Conservation (phyloP, 2,329 filamentous ascomycete species). For the Clonostachys rosea region DNA sequence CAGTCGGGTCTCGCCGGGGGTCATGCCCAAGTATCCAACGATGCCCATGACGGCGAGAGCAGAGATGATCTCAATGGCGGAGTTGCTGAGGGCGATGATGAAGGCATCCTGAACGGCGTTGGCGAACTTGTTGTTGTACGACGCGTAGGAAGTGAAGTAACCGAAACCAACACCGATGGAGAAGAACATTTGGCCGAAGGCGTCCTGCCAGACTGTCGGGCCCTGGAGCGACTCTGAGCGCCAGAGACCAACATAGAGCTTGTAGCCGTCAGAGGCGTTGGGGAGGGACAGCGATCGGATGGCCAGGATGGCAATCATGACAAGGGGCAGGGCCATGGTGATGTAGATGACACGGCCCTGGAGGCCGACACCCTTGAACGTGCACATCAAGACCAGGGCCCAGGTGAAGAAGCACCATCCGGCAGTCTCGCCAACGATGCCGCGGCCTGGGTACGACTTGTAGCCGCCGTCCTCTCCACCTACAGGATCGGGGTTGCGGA, state of each 20-base stretch:
- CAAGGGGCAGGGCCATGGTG: constrained; percentile 50
- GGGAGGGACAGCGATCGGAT: constrained; percentile 43
- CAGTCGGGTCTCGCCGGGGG: constrained; percentile 22
- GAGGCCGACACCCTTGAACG: constrained; percentile 49
- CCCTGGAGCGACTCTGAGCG: constrained; percentile 31
- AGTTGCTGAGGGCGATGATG: constrained; percentile 47
- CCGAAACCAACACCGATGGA: constrained; percentile 45
- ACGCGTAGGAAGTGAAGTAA: constrained; percentile 50
- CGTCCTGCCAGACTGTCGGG: constrained; percentile 41
- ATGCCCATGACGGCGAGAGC: constrained; percentile 41
- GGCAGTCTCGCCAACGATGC: constrained; percentile 44
- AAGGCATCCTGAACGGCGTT: constrained; percentile 50
- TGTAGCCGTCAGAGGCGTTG: constrained; percentile 43
- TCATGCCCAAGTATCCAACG: constrained; percentile 32
- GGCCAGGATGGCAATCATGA: constrained; percentile 46
- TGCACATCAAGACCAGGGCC: constrained; percentile 52
- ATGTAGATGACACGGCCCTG: constrained; percentile 51
- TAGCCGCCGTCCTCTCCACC: not conserved
- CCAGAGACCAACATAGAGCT: constrained; percentile 29
- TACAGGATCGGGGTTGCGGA: not conserved
- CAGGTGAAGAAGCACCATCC: constrained; percentile 50
- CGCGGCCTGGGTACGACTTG: constrained; percentile 28
- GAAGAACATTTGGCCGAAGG: constrained; percentile 37
- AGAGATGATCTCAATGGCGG: constrained; percentile 42
- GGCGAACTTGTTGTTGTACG: constrained; percentile 46